Evolutionary conservation across 2,329 filamentous ascomycete species (phyloP), one percentile per base, ranked within the genome.

Genomic region (Didymella segeticola): DNA sequence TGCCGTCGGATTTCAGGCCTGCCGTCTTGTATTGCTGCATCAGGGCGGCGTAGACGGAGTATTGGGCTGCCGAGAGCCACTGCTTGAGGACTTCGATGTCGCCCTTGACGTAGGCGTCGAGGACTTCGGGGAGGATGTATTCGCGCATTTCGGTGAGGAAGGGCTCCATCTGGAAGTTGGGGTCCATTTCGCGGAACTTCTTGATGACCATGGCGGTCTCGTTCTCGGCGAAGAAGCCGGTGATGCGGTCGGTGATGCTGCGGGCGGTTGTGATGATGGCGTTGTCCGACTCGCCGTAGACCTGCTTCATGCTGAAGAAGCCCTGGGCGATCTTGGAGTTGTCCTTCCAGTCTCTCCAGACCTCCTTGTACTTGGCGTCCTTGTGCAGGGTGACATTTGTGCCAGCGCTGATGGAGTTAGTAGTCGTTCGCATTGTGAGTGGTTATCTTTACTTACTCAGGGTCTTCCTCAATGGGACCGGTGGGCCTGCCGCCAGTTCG

Each of bases 131-230:
- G 1, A 99, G 83, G 49, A 99, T 98, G 77, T 98, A 99, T 78
- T 98, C 93, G 74, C 95, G 90, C 78, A 99, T 90, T 69, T 99
- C 95, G 62, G 90, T 89, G 45, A 98, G 79, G 81, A 98, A 99
- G 0, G 92, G 90, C 76, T 99, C 95, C 64, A 96, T 85, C 73
- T 97, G 91, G 82, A 99, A 99, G 62, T 83, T 84, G 5, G 95
- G 93, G 67, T 99, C 95, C 86, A 98, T 97, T 67, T 93, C 86
- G 39, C 93, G 88, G 82, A 99, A 96, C 76, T 93, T 96, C 81
- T 97, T 98, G 80, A 98, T 96, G 29, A 99, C 95, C 84, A 89
- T 89, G 25, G 95, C 95, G 0, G 92, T 97, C 80, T 99, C 95
- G 75, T 98, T 99, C 77, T 99, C 95, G 58, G 95, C 95, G 64